Base-by-base conservation (phyloP, 1,139 yeast species). In the Sugiyamaella neomexicana region DNA sequence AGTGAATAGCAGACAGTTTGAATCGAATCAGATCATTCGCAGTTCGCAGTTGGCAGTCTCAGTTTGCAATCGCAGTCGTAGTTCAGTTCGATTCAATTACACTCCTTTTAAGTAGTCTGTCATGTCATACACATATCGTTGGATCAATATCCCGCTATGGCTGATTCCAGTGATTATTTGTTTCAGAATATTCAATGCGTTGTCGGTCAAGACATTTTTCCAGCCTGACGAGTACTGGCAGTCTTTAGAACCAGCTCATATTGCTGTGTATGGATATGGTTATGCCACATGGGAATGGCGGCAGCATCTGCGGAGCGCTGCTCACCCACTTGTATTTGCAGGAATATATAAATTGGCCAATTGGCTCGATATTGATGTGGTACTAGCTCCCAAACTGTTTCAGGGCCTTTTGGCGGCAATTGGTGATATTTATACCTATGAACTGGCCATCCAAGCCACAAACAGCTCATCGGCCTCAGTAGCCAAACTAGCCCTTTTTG, bases 211-310 rank as follows among this genome's bases (percentile, higher is more conserved):
- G 55, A 89, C 98, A 0, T 95, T 83, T 67, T 93, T 93, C 72
- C 99, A 95, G 69, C 95, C 99, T 0, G 99, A 95, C 69, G 99
- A 95, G 69, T 95, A 78, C 72, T 95, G 86, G 82, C 99, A 95
- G 70, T 77, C 93, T 0, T 73, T 95, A 45, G 99, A 95, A 66
- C 97, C 97, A 0, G 99, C 99, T 0, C 96, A 91, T 69, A 59
- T 67, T 9, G 72, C 77, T 27, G 85, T 85, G 0, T 90, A 78
- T 68, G 93, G 95, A 1, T 86, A 84, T 59, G 99, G 99, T 0
- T 82, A 83, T 63, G 67, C 83, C 46, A 90, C 99, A 0, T 95
- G 99, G 99, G 99, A 95, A 70, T 95, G 99, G 99, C 67, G 74
- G 36, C 75, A 78, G 50, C 85, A 83, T 1, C 72, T 95, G 8